phyloP scores from a whole-genome alignment of 1,139 yeast genomes.

The Debaryomycetaceae sp. region DNA sequence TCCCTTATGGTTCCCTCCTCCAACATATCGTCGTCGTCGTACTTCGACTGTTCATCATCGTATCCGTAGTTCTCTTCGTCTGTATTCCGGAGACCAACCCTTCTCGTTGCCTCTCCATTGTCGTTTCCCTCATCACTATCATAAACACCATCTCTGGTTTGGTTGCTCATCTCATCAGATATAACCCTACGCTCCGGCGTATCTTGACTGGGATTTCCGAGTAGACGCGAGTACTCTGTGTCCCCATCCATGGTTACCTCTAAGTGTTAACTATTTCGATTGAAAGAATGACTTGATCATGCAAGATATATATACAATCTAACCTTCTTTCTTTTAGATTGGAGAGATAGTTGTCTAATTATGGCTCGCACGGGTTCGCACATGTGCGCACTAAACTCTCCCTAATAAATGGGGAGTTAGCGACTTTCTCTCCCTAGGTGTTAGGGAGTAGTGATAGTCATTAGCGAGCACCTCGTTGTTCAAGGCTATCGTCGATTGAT shows the following conservation, averaged over 20 bases:
- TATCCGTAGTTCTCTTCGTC: background rate
- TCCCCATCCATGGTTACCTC: background rate
- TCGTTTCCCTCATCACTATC: background rate
- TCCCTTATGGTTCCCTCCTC: slow-evolving; percentile 6
- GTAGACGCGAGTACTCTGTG: background rate
- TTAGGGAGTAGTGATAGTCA: too few relatives aligned
- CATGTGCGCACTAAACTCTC: too few relatives aligned
- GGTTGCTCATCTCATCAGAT: background rate
- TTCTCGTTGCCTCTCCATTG: background rate
- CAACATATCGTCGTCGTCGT: background rate
- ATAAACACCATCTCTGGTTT: background rate
- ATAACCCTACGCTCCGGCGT: background rate
- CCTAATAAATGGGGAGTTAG: too few relatives aligned
- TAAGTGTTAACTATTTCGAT: too few relatives aligned
- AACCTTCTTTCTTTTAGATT: too few relatives aligned
- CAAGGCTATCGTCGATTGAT: too few relatives aligned
- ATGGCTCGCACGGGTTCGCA: too few relatives aligned
- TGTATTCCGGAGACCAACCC: background rate
- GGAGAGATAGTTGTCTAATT: too few relatives aligned
- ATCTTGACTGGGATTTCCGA: background rate
- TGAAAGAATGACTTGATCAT: too few relatives aligned
- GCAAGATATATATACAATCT: too few relatives aligned
- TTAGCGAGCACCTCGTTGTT: too few relatives aligned
- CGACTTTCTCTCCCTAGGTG: too few relatives aligned
- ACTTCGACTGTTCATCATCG: background rate